phyloP scores from a whole-genome alignment of 2,329 filamentous ascomycete genomes.

The Epichloe coenophiala region DNA sequence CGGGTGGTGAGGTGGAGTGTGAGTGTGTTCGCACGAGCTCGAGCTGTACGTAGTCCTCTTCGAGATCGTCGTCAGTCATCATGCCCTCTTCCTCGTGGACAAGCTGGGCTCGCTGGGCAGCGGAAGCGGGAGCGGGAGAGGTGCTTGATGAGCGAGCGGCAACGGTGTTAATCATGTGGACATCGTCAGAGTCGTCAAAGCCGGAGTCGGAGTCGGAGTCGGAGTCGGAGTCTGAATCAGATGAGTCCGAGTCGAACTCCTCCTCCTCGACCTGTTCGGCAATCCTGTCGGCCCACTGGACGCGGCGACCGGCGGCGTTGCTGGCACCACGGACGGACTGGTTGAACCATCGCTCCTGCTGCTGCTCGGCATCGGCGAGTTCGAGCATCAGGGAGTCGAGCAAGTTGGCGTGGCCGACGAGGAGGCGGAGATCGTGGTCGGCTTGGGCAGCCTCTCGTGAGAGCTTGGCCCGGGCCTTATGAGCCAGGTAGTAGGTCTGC shows the following conservation, averaged over 20 bases:
- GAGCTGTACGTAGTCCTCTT: constrained; percentile 52
- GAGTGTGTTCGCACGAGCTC: constrained; percentile 56
- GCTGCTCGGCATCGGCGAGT: constrained; percentile 83
- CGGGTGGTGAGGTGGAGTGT: constrained; percentile 52
- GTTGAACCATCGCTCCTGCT: constrained; percentile 98
- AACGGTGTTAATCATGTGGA: constrained; percentile 39
- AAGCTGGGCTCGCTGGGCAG: constrained; percentile 11
- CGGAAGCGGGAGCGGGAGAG: constrained; percentile 10
- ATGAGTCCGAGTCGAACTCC: constrained; percentile 44
- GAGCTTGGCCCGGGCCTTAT: constrained; percentile 93
- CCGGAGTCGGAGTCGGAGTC: constrained; percentile 27
- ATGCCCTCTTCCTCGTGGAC: constrained; percentile 28
- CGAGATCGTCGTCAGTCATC: constrained; percentile 37
- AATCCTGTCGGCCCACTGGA: constrained; percentile 77
- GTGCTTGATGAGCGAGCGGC: constrained; percentile 31
- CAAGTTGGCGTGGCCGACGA: constrained; percentile 96
- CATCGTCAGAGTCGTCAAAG: constrained; percentile 36
- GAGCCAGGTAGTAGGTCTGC: constrained; percentile 95
- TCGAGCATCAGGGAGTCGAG: constrained; percentile 89
- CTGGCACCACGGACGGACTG: constrained; percentile 71
- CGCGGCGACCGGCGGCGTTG: constrained; percentile 51
- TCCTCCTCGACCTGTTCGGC: constrained; percentile 62
- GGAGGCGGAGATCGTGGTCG: constrained; percentile 87
- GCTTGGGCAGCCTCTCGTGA: constrained; percentile 76
- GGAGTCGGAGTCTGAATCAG: constrained; percentile 34